Evolutionary conservation across 176 grass and related monocot genomes (phyloP).

Genomic region (Typha latifolia): DNA sequence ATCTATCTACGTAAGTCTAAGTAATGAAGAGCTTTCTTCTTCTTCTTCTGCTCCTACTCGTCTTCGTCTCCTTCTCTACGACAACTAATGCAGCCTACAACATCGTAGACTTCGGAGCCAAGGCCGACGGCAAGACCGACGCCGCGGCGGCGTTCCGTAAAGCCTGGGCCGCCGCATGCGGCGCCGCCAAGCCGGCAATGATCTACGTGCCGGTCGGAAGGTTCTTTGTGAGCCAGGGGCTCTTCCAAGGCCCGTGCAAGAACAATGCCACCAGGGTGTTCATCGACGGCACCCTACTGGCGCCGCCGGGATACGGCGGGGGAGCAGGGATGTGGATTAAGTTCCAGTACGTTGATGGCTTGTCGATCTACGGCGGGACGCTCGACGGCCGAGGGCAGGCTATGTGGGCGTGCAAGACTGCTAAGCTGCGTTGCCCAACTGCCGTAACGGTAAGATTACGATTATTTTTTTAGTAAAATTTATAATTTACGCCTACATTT

Average conservation of each 20-base stretch:
- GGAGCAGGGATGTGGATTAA: constrained; percentile 26
- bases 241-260: constrained; percentile 45
- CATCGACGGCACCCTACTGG: constrained; percentile 39
- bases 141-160: constrained; percentile 26
- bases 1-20: too few relatives aligned
- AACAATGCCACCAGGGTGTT: constrained; percentile 24
- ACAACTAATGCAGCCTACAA: constrained; percentile 22
- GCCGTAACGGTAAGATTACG: constrained; percentile 42
- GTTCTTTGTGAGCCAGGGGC: constrained; percentile 34
- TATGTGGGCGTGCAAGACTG: constrained; percentile 44
- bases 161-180: constrained; percentile 39
- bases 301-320: constrained; percentile 19
- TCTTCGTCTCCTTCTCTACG: neutral
- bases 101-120: constrained; percentile 44
- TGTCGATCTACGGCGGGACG: constrained; percentile 39
- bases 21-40: neutral
- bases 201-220: constrained; percentile 34
- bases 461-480: neutral
- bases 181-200: constrained; percentile 21
- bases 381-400: constrained; percentile 36
- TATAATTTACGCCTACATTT: neutral
- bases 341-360: constrained; percentile 56
- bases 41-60: neutral
- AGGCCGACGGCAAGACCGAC: constrained; percentile 23
- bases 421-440: constrained; percentile 20